These are phyloP conservation scores for Emergomyces africanus DNA, from an alignment of 2,329 filamentous ascomycete genomes.

Conservation along the genomic window DNA sequence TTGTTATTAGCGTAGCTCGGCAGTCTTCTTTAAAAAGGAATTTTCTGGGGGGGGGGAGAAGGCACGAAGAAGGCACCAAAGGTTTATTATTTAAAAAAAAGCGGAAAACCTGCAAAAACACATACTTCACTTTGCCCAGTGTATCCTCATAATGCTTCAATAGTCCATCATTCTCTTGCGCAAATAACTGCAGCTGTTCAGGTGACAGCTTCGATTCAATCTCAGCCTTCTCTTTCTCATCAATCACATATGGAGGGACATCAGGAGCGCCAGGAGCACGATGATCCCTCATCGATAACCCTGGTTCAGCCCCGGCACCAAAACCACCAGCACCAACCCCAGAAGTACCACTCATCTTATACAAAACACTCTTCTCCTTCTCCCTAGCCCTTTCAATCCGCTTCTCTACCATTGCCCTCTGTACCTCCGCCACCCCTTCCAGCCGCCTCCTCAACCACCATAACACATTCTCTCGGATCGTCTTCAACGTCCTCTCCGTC, in stretches of 20 bases:
- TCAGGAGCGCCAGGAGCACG: not conserved
- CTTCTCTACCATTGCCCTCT: constrained; percentile 88
- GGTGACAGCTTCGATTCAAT: constrained; percentile 53
- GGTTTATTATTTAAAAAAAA: too few species aligned
- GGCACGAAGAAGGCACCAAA: not conserved
- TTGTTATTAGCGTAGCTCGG: not conserved
- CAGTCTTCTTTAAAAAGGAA: not conserved
- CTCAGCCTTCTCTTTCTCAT: constrained; percentile 22
- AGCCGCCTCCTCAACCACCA: constrained; percentile 68
- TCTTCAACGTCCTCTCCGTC: constrained; percentile 50
- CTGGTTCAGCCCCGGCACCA: constrained; percentile 6
- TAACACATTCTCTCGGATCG: constrained; percentile 69
- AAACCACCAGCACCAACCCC: constrained; percentile 8
- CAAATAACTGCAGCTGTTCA: constrained; percentile 87
- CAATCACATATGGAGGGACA: not conserved
- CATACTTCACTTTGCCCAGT: constrained; percentile 86
- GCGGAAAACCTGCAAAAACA: constrained; percentile 12
- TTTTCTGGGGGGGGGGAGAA: not conserved
- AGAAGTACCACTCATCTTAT: constrained; percentile 41
- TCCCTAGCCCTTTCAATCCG: constrained; percentile 73
- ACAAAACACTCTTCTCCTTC: constrained; percentile 74
- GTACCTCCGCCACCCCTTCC: constrained; percentile 62
- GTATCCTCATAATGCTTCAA: constrained; percentile 86
- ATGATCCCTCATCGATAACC: not conserved
- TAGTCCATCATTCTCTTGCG: constrained; percentile 85